Evolutionary conservation across 176 grass and related monocot genomes (phyloP).

Genomic region (Tuctoria greenei): DNA sequence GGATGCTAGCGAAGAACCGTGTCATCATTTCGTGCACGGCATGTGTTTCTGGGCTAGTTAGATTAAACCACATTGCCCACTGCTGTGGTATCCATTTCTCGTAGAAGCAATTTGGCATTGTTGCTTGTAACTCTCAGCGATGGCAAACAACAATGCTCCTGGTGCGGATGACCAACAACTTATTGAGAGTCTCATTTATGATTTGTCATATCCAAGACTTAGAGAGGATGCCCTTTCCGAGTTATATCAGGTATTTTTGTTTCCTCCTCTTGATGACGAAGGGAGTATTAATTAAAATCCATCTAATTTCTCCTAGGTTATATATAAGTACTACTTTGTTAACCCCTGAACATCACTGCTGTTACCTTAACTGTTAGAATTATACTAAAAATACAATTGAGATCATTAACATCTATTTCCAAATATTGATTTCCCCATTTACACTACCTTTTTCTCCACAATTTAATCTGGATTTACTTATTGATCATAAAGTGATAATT

Average conservation of each 20-base stretch:
- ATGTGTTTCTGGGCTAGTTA: slow-evolving; percentile 3
- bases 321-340: not conserved
- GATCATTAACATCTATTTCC: not conserved
- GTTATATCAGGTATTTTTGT: slow-evolving; percentile 20
- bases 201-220: slow-evolving; percentile 9
- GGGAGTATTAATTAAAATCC: no score
- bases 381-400: not conserved
- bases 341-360: not conserved
- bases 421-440: not conserved
- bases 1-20: slow-evolving; percentile 1
- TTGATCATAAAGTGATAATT: not conserved
- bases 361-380: not conserved
- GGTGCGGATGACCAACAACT: not conserved
- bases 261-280: no score
- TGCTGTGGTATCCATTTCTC: not conserved
- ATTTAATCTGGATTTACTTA: not conserved
- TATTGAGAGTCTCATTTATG: slow-evolving; percentile 7
- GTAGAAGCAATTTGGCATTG: not conserved
- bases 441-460: not conserved
- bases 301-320: not conserved
- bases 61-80: not conserved
- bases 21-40: not conserved
- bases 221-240: not conserved
- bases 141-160: not conserved
- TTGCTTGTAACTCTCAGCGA: not conserved